Evolutionary conservation across 1,139 yeast species (phyloP).

Genomic region (Geotrichum reessii): DNA sequence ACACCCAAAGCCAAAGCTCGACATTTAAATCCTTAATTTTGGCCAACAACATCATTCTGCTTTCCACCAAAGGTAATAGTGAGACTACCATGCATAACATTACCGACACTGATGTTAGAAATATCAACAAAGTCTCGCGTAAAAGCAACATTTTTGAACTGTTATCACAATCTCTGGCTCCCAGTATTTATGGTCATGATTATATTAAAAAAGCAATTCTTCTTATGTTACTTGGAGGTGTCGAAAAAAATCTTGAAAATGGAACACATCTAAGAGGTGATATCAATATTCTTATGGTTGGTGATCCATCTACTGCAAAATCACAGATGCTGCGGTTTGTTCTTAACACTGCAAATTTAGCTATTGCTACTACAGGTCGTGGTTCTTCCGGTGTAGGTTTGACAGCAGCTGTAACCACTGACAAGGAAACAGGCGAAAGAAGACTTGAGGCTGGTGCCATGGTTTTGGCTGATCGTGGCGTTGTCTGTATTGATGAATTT

Average conservation of each 20-base stretch:
- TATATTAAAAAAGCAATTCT: slow-evolving; percentile 86
- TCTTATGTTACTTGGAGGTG: slow-evolving; percentile 88
- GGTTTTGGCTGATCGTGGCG: slow-evolving; percentile 96
- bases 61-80: slow-evolving; percentile 79
- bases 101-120: slow-evolving; percentile 78
- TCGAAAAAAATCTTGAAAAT: slow-evolving; percentile 86
- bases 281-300: slow-evolving; percentile 91
- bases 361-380: slow-evolving; percentile 97
- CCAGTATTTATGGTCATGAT: slow-evolving; percentile 91
- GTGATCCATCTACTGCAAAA: slow-evolving; percentile 98
- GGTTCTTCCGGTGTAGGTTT: slow-evolving; percentile 99
- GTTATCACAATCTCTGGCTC: slow-evolving; percentile 83
- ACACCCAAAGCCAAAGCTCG: slow-evolving; percentile 42
- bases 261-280: slow-evolving; percentile 99
- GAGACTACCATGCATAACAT: slow-evolving; percentile 70
- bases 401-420: slow-evolving; percentile 97
- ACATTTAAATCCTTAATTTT: slow-evolving; percentile 75
- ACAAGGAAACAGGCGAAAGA: slow-evolving; percentile 94
- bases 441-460: slow-evolving; percentile 98
- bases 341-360: slow-evolving; percentile 86
- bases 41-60: slow-evolving; percentile 83
- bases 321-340: slow-evolving; percentile 93
- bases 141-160: slow-evolving; percentile 68
- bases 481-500: too few species aligned
- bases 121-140: slow-evolving; percentile 72